Percentiles rank a stretch among this genome's conserved stretches.
Evolutionary conservation across 2,329 filamentous ascomycete species (phyloP).

Genomic region (Cladosporium sp.): DNA sequence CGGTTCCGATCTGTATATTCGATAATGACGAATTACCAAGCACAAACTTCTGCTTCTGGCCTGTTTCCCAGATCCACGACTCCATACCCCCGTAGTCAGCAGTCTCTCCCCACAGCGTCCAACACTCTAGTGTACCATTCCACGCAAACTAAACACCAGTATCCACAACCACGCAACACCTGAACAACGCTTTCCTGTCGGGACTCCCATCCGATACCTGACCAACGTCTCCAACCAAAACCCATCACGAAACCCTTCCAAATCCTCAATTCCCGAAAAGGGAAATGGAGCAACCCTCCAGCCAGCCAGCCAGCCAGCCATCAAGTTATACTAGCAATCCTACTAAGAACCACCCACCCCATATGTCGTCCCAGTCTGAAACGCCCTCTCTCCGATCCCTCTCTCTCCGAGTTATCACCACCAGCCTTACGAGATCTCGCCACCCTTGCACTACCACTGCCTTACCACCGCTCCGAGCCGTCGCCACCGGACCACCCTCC

Average conservation of each 20-base stretch:
- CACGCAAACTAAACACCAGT: neutral
- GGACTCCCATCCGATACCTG: neutral
- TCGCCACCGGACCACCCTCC: neutral
- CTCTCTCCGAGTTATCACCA: neutral
- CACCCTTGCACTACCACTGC: neutral
- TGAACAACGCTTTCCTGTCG: neutral
- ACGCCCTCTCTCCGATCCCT: neutral
- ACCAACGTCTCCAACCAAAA: neutral
- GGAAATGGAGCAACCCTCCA: neutral
- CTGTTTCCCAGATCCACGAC: neutral
- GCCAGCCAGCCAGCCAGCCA: neutral
- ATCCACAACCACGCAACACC: neutral
- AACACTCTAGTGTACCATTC: neutral
- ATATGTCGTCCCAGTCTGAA: constrained; percentile 3
- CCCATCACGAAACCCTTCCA: neutral
- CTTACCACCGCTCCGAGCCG: neutral
- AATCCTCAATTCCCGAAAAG: neutral
- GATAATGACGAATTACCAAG: neutral
- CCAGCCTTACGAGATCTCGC: neutral
- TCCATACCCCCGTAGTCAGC: neutral
- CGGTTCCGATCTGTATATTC: neutral
- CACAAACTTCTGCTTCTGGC: neutral
- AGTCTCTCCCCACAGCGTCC: neutral
- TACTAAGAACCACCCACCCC: neutral
- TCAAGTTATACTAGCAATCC: too few relatives aligned